Percentiles rank a stretch among this genome's conserved stretches.
These are phyloP conservation scores for Alternaria arborescens DNA, from an alignment of 2,329 filamentous ascomycete genomes.

Conservation along the genomic window DNA sequence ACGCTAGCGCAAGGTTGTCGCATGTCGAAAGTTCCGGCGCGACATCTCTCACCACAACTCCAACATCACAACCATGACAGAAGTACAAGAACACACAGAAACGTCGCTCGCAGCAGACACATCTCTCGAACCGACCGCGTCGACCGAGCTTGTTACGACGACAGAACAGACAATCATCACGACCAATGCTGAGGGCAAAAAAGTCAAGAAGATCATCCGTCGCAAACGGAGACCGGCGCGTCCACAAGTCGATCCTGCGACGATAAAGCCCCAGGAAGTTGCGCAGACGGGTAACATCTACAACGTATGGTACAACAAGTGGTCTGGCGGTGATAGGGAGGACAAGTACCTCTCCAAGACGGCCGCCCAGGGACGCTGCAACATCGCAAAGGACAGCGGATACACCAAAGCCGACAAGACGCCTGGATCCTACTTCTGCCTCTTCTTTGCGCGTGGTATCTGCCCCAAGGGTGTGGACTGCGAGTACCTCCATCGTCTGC, in stretches of 20 bases:
- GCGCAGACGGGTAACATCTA: conserved; percentile 94
- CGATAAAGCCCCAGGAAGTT: conserved; percentile 82
- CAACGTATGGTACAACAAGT: conserved; percentile 99
- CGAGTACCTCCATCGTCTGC: conserved; percentile 90
- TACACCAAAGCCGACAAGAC: conserved; percentile 61
- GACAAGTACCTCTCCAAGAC: conserved; percentile 88
- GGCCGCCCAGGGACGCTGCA: conserved; percentile 84
- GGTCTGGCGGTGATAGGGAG: conserved; percentile 93
- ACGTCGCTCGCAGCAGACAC: conserved; percentile 31
- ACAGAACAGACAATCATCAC: conserved; percentile 44
- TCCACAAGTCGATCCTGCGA: conserved; percentile 86
- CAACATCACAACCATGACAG: conserved; percentile 36
- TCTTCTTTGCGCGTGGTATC: conserved; percentile 85
- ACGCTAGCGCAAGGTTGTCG: conserved; percentile 18
- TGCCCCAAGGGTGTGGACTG: conserved; percentile 91
- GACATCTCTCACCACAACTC: conserved; percentile 8
- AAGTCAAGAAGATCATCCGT: conserved; percentile 90
- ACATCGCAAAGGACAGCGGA: conserved; percentile 72
- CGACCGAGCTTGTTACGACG: conserved; percentile 36
- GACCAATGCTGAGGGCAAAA: conserved; percentile 61
- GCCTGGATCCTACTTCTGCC: conserved; percentile 82
- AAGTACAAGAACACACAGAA: conserved; percentile 38
- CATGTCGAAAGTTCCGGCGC: conserved; percentile 29
- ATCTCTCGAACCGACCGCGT: conserved; percentile 32
- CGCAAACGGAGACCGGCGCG: conserved; percentile 90